phyloP scores from a whole-genome alignment of 2,329 filamentous ascomycete species.

The Didymella pinodella region DNA sequence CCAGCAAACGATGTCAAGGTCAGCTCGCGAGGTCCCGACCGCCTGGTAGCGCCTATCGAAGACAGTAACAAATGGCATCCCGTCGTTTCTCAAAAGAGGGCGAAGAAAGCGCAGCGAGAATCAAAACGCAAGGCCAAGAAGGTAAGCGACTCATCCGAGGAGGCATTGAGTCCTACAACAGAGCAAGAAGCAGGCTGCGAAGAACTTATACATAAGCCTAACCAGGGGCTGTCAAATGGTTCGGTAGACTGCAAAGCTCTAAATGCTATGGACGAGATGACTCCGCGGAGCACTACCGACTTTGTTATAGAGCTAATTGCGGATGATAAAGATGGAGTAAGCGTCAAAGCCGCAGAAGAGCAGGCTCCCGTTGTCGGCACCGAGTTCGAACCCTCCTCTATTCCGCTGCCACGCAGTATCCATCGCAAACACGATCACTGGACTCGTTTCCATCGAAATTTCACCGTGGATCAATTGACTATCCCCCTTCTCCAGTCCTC shows the following conservation, averaged over 20 bases:
- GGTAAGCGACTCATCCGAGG: slow-evolving; percentile 2
- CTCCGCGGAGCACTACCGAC: background rate
- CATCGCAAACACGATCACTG: slow-evolving; percentile 33
- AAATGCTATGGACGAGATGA: background rate
- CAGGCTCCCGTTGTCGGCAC: background rate
- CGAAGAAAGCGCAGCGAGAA: slow-evolving; percentile 33
- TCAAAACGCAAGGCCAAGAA: slow-evolving; percentile 35
- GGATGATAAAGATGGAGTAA: background rate
- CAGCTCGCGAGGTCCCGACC: background rate
- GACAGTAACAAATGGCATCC: background rate
- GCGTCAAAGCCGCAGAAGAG: background rate
- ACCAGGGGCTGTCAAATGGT: background rate
- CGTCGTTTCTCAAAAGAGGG: slow-evolving; percentile 34
- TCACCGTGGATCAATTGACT: slow-evolving; percentile 31
- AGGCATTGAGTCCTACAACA: background rate
- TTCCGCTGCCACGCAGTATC: background rate
- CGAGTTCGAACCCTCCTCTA: background rate
- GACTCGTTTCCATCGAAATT: slow-evolving; percentile 22
- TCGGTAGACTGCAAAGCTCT: background rate
- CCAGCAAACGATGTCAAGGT: background rate
- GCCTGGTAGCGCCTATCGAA: background rate
- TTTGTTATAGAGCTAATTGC: background rate
- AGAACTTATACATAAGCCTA: background rate
- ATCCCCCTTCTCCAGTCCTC: slow-evolving; percentile 13
- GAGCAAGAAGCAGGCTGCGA: background rate